These are phyloP conservation scores for Hypoxylon sp. DNA, from an alignment of 2,329 filamentous ascomycete species.

Conservation along the genomic window DNA sequence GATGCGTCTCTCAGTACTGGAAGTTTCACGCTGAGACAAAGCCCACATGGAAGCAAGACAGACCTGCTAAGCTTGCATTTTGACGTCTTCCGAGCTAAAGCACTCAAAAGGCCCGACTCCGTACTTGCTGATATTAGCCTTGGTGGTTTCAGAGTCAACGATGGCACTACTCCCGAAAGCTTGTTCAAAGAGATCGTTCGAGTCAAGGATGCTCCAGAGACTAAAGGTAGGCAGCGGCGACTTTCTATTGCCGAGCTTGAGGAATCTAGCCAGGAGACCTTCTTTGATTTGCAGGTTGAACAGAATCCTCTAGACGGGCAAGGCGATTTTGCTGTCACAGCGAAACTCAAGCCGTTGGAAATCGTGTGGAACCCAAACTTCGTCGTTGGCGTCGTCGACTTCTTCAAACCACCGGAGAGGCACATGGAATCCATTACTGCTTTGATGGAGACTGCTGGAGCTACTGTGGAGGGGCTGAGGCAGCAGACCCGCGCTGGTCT, in stretches of 20 bases:
- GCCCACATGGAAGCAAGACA: conserved; percentile 80
- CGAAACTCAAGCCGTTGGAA: conserved; percentile 95
- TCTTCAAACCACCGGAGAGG: conserved; percentile 95
- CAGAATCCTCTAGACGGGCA: conserved; percentile 94
- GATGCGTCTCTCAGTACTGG: conserved; percentile 95
- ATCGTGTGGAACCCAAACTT: conserved; percentile 98
- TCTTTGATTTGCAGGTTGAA: conserved; percentile 94
- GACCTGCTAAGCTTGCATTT: conserved; percentile 94
- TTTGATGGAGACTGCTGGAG: conserved; percentile 94
- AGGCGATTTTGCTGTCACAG: conserved; percentile 89
- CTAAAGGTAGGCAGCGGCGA: conserved; percentile 62
- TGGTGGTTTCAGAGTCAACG: conserved; percentile 92
- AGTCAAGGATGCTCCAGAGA: conserved; percentile 85
- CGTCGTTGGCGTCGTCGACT: conserved; percentile 89
- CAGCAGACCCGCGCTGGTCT: conserved; percentile 96
- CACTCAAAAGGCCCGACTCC: conserved; percentile 90
- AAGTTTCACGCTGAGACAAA: conserved; percentile 93
- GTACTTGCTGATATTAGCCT: conserved; percentile 90
- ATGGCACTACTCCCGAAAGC: conserved; percentile 92
- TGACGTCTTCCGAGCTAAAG: conserved; percentile 92
- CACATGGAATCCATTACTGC: conserved; percentile 99
- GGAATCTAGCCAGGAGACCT: conserved; percentile 73
- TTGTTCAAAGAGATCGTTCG: conserved; percentile 95
- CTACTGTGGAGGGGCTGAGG: conserved; percentile 93
- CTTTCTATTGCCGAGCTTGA: conserved; percentile 70